phyloP scores from a whole-genome alignment of 139 green algal species.

The Ettlia oleoabundans region DNA sequence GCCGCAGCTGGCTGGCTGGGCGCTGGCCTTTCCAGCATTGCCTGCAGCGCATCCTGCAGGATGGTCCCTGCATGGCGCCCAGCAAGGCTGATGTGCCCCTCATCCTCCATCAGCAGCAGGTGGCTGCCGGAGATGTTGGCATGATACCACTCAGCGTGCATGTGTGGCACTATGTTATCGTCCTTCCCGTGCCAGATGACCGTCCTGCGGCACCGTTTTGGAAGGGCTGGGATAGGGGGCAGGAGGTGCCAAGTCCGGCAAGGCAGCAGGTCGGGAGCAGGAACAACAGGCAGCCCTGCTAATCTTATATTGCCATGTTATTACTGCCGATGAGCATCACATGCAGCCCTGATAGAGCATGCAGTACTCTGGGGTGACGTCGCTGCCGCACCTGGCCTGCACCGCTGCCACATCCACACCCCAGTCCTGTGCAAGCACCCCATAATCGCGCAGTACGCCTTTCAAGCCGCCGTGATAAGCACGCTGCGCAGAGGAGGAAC shows the following conservation, averaged over 20 bases:
- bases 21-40: too few species aligned
- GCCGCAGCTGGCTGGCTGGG: not conserved
- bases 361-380: too few species aligned
- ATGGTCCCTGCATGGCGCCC: not conserved
- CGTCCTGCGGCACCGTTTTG: too few species aligned
- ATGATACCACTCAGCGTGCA: not conserved
- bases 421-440: conserved; percentile 8
- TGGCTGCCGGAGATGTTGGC: not conserved
- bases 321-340: too few species aligned
- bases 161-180: not conserved
- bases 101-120: not conserved
- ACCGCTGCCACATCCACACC: not conserved
- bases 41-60: not conserved
- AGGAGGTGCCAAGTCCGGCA: too few species aligned
- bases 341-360: too few species aligned
- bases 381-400: not conserved
- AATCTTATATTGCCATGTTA: too few species aligned
- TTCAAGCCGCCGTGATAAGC: not conserved
- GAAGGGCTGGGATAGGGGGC: too few species aligned
- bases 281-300: too few species aligned
- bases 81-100: conserved; percentile 33
- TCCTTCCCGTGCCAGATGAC: not conserved
- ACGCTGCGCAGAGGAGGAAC: not conserved
- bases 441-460: conserved; percentile 4
- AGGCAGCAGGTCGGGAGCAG: too few species aligned